These are phyloP conservation scores for Lophiotrema nucula DNA, from an alignment of 495 filamentous ascomycete genomes.

Conservation along the genomic window DNA sequence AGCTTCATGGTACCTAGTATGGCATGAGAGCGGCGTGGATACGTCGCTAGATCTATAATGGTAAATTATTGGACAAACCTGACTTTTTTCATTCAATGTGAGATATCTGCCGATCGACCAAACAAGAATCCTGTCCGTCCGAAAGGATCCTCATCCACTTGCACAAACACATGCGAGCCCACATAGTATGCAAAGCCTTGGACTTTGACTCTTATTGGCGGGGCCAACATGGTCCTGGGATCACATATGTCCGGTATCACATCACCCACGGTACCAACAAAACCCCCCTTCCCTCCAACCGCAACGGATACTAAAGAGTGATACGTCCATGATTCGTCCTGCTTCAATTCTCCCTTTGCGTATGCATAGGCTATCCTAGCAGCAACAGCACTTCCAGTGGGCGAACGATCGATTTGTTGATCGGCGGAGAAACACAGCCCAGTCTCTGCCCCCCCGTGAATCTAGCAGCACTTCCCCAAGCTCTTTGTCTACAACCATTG, in stretches of 20 bases:
- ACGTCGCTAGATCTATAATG: no score
- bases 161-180: slow-evolving; percentile 15
- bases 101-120: no score
- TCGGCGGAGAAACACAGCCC: slow-evolving; percentile 29
- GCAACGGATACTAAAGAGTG: slow-evolving; percentile 17
- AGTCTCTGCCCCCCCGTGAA: slow-evolving; percentile 2
- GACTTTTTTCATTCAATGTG: no score
- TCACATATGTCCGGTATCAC: background rate
- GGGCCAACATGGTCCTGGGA: background rate
- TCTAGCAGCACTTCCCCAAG: background rate
- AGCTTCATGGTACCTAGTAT: no score
- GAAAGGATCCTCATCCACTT: slow-evolving; percentile 16
- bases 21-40: no score
- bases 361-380: slow-evolving; percentile 22
- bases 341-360: slow-evolving; percentile 6
- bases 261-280: slow-evolving; percentile 12
- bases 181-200: slow-evolving; percentile 22
- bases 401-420: slow-evolving; percentile 26
- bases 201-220: slow-evolving; percentile 3
- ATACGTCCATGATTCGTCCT: slow-evolving; percentile 13
- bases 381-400: slow-evolving; percentile 24
- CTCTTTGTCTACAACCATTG: slow-evolving; percentile 6
- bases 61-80: no score
- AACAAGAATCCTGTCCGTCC: background rate
- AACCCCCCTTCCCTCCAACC: slow-evolving; percentile 10